A percentile compares a stretch with the other conserved stretches of the same genome.
phyloP scores from a whole-genome alignment of 352 stramenopile genomes.

The Globisporangium canariense region DNA sequence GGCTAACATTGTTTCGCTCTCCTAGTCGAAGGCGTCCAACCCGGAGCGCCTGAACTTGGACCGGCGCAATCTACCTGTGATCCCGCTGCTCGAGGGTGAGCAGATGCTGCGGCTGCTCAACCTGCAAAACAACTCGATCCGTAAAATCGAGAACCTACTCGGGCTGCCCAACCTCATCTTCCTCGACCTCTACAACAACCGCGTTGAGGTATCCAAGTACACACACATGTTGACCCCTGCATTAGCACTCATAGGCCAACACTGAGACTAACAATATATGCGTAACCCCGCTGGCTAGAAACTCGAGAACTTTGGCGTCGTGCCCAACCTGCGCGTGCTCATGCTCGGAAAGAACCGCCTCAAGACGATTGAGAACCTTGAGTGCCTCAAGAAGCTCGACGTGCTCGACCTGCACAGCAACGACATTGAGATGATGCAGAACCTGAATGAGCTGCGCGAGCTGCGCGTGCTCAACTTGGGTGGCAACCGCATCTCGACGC shows the following conservation, averaged over 20 bases:
- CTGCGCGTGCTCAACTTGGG: conserved; percentile 91
- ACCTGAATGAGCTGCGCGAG: conserved; percentile 79
- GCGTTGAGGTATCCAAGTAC: conserved; percentile 54
- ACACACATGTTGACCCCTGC: neutral
- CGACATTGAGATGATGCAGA: conserved; percentile 85
- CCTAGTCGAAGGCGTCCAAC: conserved; percentile 58
- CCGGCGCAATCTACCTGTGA: conserved; percentile 67
- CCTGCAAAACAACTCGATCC: conserved; percentile 90
- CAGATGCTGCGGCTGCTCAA: conserved; percentile 88
- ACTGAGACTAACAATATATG: neutral
- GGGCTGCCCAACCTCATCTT: conserved; percentile 91
- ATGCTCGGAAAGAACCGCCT: conserved; percentile 91
- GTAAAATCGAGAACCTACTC: conserved; percentile 77
- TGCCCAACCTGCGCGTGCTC: conserved; percentile 87
- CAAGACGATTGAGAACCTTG: conserved; percentile 79
- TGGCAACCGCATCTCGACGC: conserved; percentile 71
- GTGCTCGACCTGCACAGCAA: conserved; percentile 92
- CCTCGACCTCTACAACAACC: conserved; percentile 92
- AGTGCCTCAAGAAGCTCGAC: conserved; percentile 85
- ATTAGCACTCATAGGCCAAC: neutral
- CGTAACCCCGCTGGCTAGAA: conserved; percentile 23
- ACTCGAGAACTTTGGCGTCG: conserved; percentile 72
- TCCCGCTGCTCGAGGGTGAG: conserved; percentile 88
- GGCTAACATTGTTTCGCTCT: neutral
- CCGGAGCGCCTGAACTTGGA: conserved; percentile 90